Percentiles rank a stretch among this genome's conserved stretches.
Conservation (phyloP, 345 rosid genomes). For the Citrus maxima region DNA sequence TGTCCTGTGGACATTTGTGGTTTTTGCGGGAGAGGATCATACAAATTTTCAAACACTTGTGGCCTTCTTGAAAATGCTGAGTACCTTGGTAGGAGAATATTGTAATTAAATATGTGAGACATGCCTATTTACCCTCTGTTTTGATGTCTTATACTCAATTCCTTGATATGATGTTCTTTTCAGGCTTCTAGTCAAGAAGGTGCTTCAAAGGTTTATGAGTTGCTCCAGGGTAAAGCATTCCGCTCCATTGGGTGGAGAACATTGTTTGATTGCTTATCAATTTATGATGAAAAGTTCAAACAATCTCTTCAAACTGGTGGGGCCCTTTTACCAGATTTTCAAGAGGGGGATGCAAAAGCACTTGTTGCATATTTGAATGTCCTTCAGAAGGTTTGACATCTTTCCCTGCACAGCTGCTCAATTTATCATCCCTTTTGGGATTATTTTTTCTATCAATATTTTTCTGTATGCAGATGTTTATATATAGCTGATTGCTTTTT, state of each 20-base stretch:
- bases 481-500: constrained; percentile 1
- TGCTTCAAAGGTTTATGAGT: constrained; percentile 82
- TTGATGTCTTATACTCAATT: constrained; percentile 11
- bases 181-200: constrained; percentile 97
- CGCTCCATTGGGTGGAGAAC: constrained; percentile 94
- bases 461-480: background rate
- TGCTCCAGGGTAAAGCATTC: constrained; percentile 84
- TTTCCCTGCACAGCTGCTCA: background rate
- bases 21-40: constrained; percentile 98
- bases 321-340: constrained; percentile 83
- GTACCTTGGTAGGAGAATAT: constrained; percentile 75
- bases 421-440: background rate
- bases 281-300: constrained; percentile 88
- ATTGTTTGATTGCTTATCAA: constrained; percentile 78
- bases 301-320: constrained; percentile 86
- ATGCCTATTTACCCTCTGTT: background rate
- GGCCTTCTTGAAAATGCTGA: constrained; percentile 89
- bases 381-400: constrained; percentile 72
- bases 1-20: constrained; percentile 94
- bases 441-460: background rate
- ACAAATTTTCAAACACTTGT: constrained; percentile 90
- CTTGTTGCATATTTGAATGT: constrained; percentile 95
- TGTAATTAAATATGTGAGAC: constrained; percentile 8
- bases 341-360: constrained; percentile 94
- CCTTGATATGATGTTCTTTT: constrained; percentile 20